A percentile compares a stretch with the other conserved stretches of the same genome.
Evolutionary conservation across 768 basidiomycete genomes (phyloP).

Genomic region (Cystobasidium ongulense): DNA sequence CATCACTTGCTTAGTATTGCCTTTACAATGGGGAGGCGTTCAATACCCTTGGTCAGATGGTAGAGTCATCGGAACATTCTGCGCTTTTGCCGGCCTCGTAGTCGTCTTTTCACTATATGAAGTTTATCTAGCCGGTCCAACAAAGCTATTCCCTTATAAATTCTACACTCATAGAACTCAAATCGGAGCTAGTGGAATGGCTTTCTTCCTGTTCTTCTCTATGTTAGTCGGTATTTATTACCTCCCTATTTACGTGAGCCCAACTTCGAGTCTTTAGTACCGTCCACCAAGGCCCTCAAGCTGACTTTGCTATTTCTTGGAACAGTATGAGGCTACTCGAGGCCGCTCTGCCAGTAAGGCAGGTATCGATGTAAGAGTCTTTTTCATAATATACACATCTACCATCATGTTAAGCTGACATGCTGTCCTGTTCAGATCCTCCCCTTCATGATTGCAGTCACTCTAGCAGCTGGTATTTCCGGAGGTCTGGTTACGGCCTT

Average conservation of each 20-base stretch:
- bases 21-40: slow-evolving; percentile 46
- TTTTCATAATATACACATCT: neutral
- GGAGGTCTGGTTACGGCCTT: slow-evolving; percentile 43
- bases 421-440: slow-evolving; percentile 48
- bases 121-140: slow-evolving; percentile 41
- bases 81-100: slow-evolving; percentile 37
- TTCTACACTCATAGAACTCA: slow-evolving; percentile 41
- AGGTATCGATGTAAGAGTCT: slow-evolving; percentile 4
- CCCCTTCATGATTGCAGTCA: slow-evolving; percentile 46
- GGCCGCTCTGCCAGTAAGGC: slow-evolving; percentile 46
- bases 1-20: slow-evolving; percentile 12
- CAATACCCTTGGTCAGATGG: slow-evolving; percentile 50
- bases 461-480: slow-evolving; percentile 43
- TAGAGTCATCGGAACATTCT: slow-evolving; percentile 47
- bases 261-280: neutral
- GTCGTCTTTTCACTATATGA: slow-evolving; percentile 38
- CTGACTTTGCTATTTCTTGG: neutral
- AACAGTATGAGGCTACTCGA: slow-evolving; percentile 43
- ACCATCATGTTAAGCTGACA: neutral
- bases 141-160: slow-evolving; percentile 46
- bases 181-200: neutral
- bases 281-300: neutral
- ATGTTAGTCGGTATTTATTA: slow-evolving; percentile 38
- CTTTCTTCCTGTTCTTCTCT: slow-evolving; percentile 34
- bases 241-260: slow-evolving; percentile 33